A percentile compares a stretch with the other conserved stretches of the same genome.
These are phyloP conservation scores for Podospora sp. DNA, from an alignment of 495 filamentous ascomycete species.

Conservation along the genomic window DNA sequence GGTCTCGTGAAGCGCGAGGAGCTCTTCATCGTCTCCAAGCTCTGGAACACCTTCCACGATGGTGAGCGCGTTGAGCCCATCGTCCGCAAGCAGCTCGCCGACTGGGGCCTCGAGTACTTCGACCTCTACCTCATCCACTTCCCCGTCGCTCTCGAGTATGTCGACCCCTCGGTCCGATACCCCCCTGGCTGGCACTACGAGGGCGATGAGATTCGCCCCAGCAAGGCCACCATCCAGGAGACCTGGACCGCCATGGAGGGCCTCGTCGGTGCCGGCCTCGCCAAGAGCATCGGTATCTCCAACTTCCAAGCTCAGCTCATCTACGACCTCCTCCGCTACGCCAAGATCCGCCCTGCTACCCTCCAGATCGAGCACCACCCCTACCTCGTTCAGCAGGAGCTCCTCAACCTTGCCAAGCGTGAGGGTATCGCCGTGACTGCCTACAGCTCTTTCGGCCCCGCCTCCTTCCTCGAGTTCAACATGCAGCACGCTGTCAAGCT, in stretches of 20 bases:
- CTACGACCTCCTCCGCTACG: constrained; percentile 85
- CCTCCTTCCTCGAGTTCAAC: constrained; percentile 79
- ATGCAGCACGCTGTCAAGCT: constrained; percentile 70
- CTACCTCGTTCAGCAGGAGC: constrained; percentile 81
- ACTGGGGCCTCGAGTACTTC: constrained; percentile 86
- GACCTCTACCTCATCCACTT: constrained; percentile 85
- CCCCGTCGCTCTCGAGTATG: constrained; percentile 77
- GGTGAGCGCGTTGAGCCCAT: constrained; percentile 72
- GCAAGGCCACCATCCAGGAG: constrained; percentile 75
- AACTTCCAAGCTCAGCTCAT: constrained; percentile 87
- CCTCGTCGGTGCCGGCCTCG: constrained; percentile 68
- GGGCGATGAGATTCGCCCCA: constrained; percentile 57
- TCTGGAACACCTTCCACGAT: constrained; percentile 91
- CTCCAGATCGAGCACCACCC: constrained; percentile 98
- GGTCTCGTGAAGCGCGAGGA: constrained; percentile 84
- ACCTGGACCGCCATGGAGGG: constrained; percentile 90
- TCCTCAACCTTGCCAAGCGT: constrained; percentile 70
- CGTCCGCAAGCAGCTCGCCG: constrained; percentile 68
- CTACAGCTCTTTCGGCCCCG: constrained; percentile 89
- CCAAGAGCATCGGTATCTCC: constrained; percentile 79
- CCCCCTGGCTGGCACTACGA: constrained; percentile 76
- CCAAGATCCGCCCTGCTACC: constrained; percentile 72
- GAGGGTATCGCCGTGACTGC: constrained; percentile 81
- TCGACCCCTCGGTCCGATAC: constrained; percentile 75
- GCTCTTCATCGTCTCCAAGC: constrained; percentile 89